Evolutionary conservation across 129 eudicot species (phyloP).

Genomic region (Centaurea solstitialis): DNA sequence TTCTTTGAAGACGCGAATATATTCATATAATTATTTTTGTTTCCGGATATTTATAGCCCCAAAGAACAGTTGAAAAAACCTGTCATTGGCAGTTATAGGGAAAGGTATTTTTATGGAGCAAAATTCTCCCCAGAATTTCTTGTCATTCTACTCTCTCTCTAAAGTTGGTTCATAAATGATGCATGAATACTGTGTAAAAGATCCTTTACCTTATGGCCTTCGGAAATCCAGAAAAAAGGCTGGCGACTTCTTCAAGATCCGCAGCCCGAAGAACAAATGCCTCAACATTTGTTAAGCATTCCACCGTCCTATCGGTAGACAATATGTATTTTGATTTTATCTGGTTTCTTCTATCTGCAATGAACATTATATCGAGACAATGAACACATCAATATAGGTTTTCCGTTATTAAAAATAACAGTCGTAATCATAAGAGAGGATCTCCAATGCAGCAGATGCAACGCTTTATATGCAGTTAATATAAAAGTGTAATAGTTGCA

Average conservation of each 20-base stretch:
- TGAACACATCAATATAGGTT: background rate
- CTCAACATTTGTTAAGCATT: conserved; percentile 62
- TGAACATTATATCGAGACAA: background rate
- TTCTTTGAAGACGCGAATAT: background rate
- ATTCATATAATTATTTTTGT: too few species aligned
- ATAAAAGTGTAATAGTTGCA: background rate
- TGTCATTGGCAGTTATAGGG: background rate
- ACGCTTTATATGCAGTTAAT: background rate
- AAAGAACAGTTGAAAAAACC: background rate
- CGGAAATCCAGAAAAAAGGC: conserved; percentile 50
- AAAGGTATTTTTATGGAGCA: background rate
- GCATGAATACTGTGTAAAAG: background rate
- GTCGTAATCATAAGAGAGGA: background rate
- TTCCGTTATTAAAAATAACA: background rate
- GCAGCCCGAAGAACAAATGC: conserved; percentile 55
- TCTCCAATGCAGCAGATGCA: background rate
- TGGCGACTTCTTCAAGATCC: conserved; percentile 68
- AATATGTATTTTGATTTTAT: conserved; percentile 42
- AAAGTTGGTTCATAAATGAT: background rate
- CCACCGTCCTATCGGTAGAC: conserved; percentile 51
- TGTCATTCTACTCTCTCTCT: background rate
- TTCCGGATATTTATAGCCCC: background rate
- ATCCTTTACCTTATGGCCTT: conserved; percentile 57
- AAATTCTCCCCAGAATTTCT: background rate
- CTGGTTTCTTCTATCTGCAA: conserved; percentile 44